phyloP scores from a whole-genome alignment of 1,284 basidiomycete genomes.

The Heimioporus punctisporus region DNA sequence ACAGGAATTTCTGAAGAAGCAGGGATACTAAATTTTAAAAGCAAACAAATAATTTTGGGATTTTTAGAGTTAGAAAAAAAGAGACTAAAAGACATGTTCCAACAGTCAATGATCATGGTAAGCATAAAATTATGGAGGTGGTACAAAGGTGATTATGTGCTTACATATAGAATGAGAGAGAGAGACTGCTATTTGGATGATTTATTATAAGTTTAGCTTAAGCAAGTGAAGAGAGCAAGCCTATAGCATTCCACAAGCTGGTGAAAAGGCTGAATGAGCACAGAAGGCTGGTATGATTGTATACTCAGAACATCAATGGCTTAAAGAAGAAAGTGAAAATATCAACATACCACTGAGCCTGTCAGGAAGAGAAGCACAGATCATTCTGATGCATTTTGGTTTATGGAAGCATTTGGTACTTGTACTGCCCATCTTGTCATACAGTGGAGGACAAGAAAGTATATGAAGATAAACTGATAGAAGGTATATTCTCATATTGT shows the following conservation, averaged over 20 bases:
- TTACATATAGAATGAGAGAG: not conserved
- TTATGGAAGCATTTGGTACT: constrained; percentile 5
- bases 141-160: not conserved
- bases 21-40: constrained; percentile 10
- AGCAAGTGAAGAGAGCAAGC: not conserved
- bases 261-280: constrained; percentile 7
- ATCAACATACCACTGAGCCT: constrained; percentile 5
- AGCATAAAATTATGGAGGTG: not conserved
- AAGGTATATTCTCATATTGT: constrained; percentile 2
- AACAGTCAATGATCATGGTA: constrained; percentile 4
- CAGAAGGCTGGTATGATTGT: not conserved
- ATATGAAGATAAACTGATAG: not conserved
- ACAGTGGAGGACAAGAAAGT: not conserved
- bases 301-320: constrained; percentile 16
- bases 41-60: not conserved
- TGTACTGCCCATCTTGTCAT: constrained; percentile 11
- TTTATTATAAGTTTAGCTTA: constrained; percentile 1
- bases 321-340: constrained; percentile 9
- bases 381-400: constrained; percentile 3
- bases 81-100: constrained; percentile 12
- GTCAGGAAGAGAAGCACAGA: not conserved
- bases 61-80: not conserved
- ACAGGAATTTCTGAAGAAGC: constrained; percentile 7
- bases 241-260: constrained; percentile 12
- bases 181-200: not conserved